Evolutionary conservation across 2,329 filamentous ascomycete species (phyloP).

Genomic region (Paracoccidioides brasiliensis): DNA sequence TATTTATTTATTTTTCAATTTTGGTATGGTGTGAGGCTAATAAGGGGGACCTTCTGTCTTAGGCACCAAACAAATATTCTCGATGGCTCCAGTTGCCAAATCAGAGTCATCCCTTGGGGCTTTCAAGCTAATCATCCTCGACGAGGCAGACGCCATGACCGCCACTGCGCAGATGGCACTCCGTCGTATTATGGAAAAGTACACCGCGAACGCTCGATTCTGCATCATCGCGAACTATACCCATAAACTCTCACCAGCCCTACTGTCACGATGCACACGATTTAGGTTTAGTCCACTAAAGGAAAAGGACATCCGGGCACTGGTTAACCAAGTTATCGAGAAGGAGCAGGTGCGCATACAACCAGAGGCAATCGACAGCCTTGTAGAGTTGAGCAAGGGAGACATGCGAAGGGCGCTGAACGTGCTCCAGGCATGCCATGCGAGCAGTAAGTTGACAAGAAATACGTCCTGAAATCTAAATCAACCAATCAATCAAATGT

Average conservation of each 20-base stretch:
- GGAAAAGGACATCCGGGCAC: conserved; percentile 65
- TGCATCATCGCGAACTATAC: conserved; percentile 99
- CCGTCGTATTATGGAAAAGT: conserved; percentile 96
- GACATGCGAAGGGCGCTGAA: conserved; percentile 94
- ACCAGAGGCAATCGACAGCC: conserved; percentile 63
- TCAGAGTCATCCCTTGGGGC: conserved; percentile 47
- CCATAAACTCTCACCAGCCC: conserved; percentile 86
- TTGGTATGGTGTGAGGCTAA: background rate
- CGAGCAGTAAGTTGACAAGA: conserved; percentile 53
- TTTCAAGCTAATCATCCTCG: conserved; percentile 93
- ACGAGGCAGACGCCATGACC: conserved; percentile 99
- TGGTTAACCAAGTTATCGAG: conserved; percentile 81
- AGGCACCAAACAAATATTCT: conserved; percentile 89
- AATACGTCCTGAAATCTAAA: background rate
- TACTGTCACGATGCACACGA: conserved; percentile 83
- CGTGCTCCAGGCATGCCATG: conserved; percentile 91
- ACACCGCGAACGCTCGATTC: conserved; percentile 93
- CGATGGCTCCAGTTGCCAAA: conserved; percentile 37
- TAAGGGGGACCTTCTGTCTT: background rate
- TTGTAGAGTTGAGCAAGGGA: conserved; percentile 80
- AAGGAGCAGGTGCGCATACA: conserved; percentile 79
- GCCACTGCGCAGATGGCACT: conserved; percentile 95
- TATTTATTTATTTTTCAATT: background rate
- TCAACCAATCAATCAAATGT: background rate
- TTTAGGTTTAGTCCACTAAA: conserved; percentile 93